phyloP scores from a whole-genome alignment of 768 basidiomycete genomes.

The Rhodotorula toruloides region DNA sequence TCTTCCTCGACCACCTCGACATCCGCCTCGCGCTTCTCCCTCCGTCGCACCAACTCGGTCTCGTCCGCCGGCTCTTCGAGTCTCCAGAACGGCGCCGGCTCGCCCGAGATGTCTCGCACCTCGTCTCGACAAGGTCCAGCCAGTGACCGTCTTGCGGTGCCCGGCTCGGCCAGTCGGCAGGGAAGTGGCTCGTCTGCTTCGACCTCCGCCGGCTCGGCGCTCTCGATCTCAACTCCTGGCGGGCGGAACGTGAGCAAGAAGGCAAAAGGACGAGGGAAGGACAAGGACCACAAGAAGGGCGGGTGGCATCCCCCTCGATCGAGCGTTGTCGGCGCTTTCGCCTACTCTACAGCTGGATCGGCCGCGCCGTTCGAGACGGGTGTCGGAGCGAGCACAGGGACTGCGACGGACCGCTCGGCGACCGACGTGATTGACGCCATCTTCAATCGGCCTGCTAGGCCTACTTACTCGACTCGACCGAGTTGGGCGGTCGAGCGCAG shows the following conservation, averaged over 20 bases:
- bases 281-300: not conserved
- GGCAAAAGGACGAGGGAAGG: too few species aligned
- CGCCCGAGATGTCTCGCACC: too few species aligned
- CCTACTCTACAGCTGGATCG: not conserved
- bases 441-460: constrained; percentile 26
- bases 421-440: constrained; percentile 28
- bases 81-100: not conserved
- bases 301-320: not conserved
- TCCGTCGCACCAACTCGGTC: constrained; percentile 19
- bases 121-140: too few species aligned
- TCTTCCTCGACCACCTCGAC: not conserved
- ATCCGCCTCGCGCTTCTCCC: not conserved
- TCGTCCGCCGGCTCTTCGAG: constrained; percentile 6
- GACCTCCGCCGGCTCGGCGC: too few species aligned
- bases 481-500: not conserved
- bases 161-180: too few species aligned
- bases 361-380: not conserved
- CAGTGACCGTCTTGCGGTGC: too few species aligned
- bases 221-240: too few species aligned
- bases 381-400: not conserved
- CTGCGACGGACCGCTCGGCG: constrained; percentile 9
- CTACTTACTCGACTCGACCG: not conserved
- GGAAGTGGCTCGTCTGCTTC: too few species aligned
- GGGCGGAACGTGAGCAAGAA: too few species aligned
- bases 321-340: not conserved